Evolutionary conservation across 2,329 filamentous ascomycete species (phyloP), one percentile per base, ranked within the genome.

Genomic region (Penicillium freii): DNA sequence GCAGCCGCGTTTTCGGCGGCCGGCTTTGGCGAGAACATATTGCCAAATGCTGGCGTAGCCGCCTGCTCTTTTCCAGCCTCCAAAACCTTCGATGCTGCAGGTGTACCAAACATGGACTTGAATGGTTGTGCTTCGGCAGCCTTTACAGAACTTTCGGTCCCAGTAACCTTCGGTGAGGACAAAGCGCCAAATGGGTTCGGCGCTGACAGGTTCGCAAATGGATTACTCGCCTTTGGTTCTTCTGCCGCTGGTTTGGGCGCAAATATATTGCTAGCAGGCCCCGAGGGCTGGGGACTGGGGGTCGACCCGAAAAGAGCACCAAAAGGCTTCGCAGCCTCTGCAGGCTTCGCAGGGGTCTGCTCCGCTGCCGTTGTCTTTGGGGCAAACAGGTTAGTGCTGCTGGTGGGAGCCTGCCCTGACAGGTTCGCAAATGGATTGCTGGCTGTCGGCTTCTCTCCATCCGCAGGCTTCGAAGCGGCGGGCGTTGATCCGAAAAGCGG

Each of bases 191-290:
- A 54, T 23, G 51, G 27, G 33, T 25, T 54, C 6, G 43, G 36
- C n/a, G 27, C 44, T 17, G 51, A 49, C 11, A 54, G 21, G 43
- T 57, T 73, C 31, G 66, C 65, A 53, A 77, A 77, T 17, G 75
- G 75, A 57, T 77, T 77, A 50, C 62, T 71, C 2, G 64, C 19
- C 19, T 60, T 52, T 15, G 69, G 53, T 15, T 57, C 55, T 23
- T 65, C 34, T 25, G 60, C 60, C 40, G 57, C 51, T 64, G 65
- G 38, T 59, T 64, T 31, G 65, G 51, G 46, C 48, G 61, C 54
- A 67, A 58, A 45, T 56, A 61, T 23, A 68, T 65, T 54, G 67
- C 69, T 44, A 68, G 69, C 49, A 75, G 75, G 53, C 69, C 73
- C 54, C 73, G 73, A 43, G 69, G 71, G 34, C n/a, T 58, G 74